These are phyloP conservation scores for Debaryomyces hansenii DNA, from an alignment of 805 yeast genomes.

Conservation along the genomic window DNA sequence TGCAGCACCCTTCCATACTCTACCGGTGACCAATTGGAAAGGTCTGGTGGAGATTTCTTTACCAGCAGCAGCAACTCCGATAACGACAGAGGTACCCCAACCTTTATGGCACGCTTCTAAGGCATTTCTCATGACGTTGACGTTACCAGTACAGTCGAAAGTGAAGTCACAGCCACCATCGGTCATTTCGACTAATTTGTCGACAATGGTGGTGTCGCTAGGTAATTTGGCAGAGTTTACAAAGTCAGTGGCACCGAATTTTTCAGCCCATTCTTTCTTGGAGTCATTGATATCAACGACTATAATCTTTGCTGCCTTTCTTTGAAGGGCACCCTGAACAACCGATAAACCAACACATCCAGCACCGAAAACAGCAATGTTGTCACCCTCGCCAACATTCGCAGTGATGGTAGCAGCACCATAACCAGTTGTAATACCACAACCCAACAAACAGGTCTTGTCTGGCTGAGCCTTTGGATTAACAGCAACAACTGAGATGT, in stretches of 20 bases:
- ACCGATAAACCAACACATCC: constrained; percentile 97
- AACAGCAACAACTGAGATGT: constrained; percentile 92
- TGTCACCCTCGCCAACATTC: constrained; percentile 85
- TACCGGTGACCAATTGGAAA: constrained; percentile 97
- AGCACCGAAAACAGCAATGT: constrained; percentile 95
- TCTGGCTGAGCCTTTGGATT: constrained; percentile 81
- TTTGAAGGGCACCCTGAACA: constrained; percentile 87
- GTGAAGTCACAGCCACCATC: constrained; percentile 98
- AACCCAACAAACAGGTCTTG: constrained; percentile 89
- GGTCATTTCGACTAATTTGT: constrained; percentile 80
- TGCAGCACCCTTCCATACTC: constrained; percentile 99
- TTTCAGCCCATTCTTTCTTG: constrained; percentile 80
- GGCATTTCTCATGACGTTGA: constrained; percentile 91
- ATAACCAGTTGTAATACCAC: constrained; percentile 98
- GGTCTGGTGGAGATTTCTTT: constrained; percentile 96
- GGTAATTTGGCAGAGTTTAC: constrained; percentile 79
- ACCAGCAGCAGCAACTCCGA: constrained; percentile 99
- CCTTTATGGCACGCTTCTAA: constrained; percentile 98
- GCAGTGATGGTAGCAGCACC: constrained; percentile 98
- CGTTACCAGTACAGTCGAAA: constrained; percentile 98
- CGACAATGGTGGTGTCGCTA: constrained; percentile 75
- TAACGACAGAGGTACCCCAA: constrained; percentile 94
- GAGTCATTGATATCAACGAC: constrained; percentile 84
- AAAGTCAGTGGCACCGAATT: constrained; percentile 96
- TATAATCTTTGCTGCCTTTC: constrained; percentile 78